Evolutionary conservation across 768 basidiomycete species (phyloP).

Genomic region (Pisolithus albus): DNA sequence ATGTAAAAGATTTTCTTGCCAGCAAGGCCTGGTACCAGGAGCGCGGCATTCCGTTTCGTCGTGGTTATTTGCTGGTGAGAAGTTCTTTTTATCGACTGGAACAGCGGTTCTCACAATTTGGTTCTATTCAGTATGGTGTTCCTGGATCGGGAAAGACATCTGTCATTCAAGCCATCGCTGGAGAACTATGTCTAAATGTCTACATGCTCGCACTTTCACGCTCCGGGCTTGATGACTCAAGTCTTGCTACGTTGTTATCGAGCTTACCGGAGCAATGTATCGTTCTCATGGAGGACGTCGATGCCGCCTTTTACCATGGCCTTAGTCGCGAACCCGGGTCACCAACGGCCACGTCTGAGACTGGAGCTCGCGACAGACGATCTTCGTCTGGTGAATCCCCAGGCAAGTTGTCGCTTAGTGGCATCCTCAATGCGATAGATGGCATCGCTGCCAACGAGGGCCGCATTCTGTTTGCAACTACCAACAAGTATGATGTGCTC

Average conservation of each 20-base stretch:
- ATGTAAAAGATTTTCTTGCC: constrained; percentile 62
- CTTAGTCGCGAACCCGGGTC: constrained; percentile 26
- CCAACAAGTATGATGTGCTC: constrained; percentile 63
- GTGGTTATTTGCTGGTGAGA: constrained; percentile 63
- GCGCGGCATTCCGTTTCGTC: constrained; percentile 75
- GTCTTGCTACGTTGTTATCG: constrained; percentile 51
- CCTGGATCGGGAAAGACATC: constrained; percentile 78
- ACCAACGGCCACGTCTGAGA: constrained; percentile 1
- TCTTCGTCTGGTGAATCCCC: background rate
- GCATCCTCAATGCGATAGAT: constrained; percentile 73
- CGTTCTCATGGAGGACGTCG: constrained; percentile 79
- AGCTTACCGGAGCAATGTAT: constrained; percentile 66
- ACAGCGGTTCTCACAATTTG: no score
- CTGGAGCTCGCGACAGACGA: constrained; percentile 1
- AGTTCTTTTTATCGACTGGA: no score
- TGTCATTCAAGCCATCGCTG: constrained; percentile 68
- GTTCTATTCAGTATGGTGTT: constrained; percentile 41
- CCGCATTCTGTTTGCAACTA: constrained; percentile 74
- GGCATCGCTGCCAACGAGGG: constrained; percentile 77
- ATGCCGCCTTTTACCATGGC: constrained; percentile 58
- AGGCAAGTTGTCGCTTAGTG: constrained; percentile 53
- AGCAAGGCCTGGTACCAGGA: constrained; percentile 69
- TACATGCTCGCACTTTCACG: constrained; percentile 67
- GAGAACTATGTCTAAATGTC: constrained; percentile 69
- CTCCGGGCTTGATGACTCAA: constrained; percentile 53